phyloP scores from a whole-genome alignment of 176 grass and related monocot species.

The Oryza longistaminata region DNA sequence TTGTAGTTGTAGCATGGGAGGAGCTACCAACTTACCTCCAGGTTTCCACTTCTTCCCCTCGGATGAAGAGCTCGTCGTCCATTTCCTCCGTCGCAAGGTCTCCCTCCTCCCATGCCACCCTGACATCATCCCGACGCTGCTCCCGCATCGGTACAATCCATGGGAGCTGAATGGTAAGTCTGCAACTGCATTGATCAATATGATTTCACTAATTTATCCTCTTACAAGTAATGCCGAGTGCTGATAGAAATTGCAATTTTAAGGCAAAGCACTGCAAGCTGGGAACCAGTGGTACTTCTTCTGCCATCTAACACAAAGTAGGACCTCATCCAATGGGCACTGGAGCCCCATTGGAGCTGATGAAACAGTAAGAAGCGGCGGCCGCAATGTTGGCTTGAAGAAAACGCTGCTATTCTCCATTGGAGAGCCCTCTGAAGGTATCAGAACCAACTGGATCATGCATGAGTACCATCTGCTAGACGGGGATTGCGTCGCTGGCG shows the following conservation, averaged over 20 bases:
- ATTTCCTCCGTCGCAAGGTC: conserved; percentile 76
- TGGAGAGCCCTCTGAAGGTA: conserved; percentile 46
- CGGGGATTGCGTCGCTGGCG: conserved; percentile 14
- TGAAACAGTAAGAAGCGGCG: conserved; percentile 49
- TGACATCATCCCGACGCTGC: conserved; percentile 70
- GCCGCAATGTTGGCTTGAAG: conserved; percentile 55
- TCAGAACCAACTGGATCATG: conserved; percentile 89
- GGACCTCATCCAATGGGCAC: conserved; percentile 50
- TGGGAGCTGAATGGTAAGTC: conserved; percentile 70
- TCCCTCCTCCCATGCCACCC: conserved; percentile 59
- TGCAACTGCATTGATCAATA: not conserved
- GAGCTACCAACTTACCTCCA: conserved; percentile 62
- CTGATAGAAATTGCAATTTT: not conserved
- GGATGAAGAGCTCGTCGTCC: conserved; percentile 71
- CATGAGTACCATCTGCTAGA: conserved; percentile 79
- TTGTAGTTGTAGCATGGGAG: conserved; percentile 46
- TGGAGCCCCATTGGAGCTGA: conserved; percentile 53
- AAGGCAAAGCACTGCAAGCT: conserved; percentile 76
- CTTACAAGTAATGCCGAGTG: not conserved
- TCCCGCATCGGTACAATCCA: conserved; percentile 53
- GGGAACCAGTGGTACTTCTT: conserved; percentile 77
- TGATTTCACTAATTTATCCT: not conserved
- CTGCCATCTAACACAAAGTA: conserved; percentile 40
- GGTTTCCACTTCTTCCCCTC: conserved; percentile 94
- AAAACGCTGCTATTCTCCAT: conserved; percentile 70